These are phyloP conservation scores for Coleophoma eucalyptorum DNA, from an alignment of 2,329 filamentous ascomycete species.

Conservation along the genomic window DNA sequence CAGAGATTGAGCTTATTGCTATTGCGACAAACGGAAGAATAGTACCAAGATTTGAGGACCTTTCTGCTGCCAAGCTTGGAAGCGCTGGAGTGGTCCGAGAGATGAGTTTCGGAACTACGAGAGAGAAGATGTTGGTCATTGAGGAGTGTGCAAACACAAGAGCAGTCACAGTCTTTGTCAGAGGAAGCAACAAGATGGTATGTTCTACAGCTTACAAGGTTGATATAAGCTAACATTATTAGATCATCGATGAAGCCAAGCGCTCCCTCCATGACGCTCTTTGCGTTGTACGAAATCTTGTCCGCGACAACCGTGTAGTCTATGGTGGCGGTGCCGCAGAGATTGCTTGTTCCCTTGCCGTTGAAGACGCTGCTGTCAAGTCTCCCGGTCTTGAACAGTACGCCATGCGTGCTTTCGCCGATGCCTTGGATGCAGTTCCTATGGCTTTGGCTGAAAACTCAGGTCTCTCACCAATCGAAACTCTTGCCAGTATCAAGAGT, in stretches of 20 bases:
- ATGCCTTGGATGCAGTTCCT: constrained; percentile 88
- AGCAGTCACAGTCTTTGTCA: constrained; percentile 92
- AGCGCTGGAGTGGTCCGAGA: constrained; percentile 86
- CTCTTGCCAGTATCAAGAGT: constrained; percentile 90
- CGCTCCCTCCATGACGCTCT: constrained; percentile 95
- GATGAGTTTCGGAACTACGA: constrained; percentile 94
- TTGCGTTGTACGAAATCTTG: constrained; percentile 95
- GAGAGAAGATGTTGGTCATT: constrained; percentile 99
- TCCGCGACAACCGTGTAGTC: constrained; percentile 93
- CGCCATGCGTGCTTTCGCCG: constrained; percentile 95
- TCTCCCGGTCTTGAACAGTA: constrained; percentile 98
- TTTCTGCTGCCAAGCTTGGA: constrained; percentile 87
- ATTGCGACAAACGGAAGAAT: constrained; percentile 98
- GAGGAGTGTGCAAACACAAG: constrained; percentile 98
- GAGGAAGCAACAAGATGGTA: constrained; percentile 99
- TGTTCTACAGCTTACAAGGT: constrained; percentile 23
- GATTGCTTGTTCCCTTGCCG: constrained; percentile 93
- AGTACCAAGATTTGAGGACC: constrained; percentile 93
- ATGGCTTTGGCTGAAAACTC: constrained; percentile 98
- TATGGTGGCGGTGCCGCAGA: constrained; percentile 97
- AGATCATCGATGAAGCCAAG: constrained; percentile 99
- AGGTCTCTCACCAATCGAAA: constrained; percentile 92
- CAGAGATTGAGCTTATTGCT: constrained; percentile 96
- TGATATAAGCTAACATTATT: constrained; percentile 16
- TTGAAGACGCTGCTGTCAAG: constrained; percentile 92